Evolutionary conservation across 2,329 filamentous ascomycete genomes (phyloP), one percentile per base, ranked within the genome.

Genomic region (Verticillium nonalfalfae): DNA sequence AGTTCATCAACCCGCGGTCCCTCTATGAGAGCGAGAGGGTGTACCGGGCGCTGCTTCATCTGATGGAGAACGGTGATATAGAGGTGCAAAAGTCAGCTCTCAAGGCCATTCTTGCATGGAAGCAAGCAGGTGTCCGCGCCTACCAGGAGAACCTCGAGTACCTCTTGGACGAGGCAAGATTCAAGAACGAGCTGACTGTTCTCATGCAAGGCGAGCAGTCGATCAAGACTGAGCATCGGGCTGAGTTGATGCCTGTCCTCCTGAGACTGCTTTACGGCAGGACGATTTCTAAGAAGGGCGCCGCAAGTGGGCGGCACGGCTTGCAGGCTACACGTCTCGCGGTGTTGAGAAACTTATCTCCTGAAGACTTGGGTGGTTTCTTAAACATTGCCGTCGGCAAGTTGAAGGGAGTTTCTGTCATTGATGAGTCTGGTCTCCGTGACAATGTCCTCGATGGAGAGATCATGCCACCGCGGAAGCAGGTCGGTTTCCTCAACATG

Each of bases 401-500:
- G 60, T 79, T 97, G 18, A 83, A 81, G 40, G 79, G 82, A 52
- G 74, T 92, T 14, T 79, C 79, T 2, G 74, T 94, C 10, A 69
- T 90, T 18, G 78, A 84, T 59, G 75, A 81, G 11, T 71, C 76
- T 1, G 68, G 75, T 5, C 68, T 85, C 7, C 75, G 82, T 2
- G 79, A 84, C 58, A 77, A 82, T 60, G 71, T 80, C 1, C 83
- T 93, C 57, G 73, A 79, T 1, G 75, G 81, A 34, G 84, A 90
- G 55, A 64, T 89, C 13, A 76, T 93, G 33, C 83, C 85, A 15
- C 76, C 84, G 11, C 86, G 93, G 68, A 95, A 93, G 73, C 94
- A 97, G 73, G 84, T 95, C 62, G 95, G 96, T 79, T 86, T 97
- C 71, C 78, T 97, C 59, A 96, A 96, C 71, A 95, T 98, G 91